These are phyloP conservation scores for Aurinia saxatilis DNA, from an alignment of 345 rosid species.

Conservation along the genomic window DNA sequence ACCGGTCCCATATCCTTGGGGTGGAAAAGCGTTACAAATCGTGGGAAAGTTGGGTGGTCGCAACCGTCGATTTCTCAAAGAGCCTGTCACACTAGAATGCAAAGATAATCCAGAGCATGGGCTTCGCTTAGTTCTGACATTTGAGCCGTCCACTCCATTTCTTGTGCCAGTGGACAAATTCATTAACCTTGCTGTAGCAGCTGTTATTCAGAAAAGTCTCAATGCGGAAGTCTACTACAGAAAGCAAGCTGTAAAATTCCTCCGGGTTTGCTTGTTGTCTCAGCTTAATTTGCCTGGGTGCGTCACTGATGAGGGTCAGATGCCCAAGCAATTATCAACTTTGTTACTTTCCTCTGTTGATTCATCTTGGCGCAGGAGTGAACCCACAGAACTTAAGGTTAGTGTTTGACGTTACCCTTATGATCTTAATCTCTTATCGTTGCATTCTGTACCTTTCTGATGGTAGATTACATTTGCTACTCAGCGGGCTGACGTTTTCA, in stretches of 20 bases:
- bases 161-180: slow-evolving; percentile 91
- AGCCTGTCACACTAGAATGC: slow-evolving; percentile 94
- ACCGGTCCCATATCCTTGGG: slow-evolving; percentile 92
- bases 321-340: slow-evolving; percentile 50
- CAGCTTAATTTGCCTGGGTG: slow-evolving; percentile 92
- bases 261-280: slow-evolving; percentile 80
- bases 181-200: slow-evolving; percentile 89
- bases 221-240: slow-evolving; percentile 63
- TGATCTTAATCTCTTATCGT: not conserved
- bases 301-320: slow-evolving; percentile 59
- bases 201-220: slow-evolving; percentile 55
- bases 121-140: slow-evolving; percentile 87
- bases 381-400: slow-evolving; percentile 75
- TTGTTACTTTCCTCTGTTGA: slow-evolving; percentile 62
- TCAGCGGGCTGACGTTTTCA: slow-evolving; percentile 1
- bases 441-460: not conserved
- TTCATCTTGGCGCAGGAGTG: slow-evolving; percentile 64
- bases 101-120: slow-evolving; percentile 98
- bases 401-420: slow-evolving; percentile 17
- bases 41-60: slow-evolving; percentile 99
- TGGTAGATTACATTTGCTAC: not conserved
- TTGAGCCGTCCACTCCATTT: slow-evolving; percentile 96
- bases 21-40: slow-evolving; percentile 84
- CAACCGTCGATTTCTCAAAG: slow-evolving; percentile 91
- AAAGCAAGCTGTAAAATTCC: slow-evolving; percentile 82